A percentile compares a stretch with the other conserved stretches of the same genome.
phyloP scores from a whole-genome alignment of 371 early-diverging fungal genomes.

The Mortierella sp. region DNA sequence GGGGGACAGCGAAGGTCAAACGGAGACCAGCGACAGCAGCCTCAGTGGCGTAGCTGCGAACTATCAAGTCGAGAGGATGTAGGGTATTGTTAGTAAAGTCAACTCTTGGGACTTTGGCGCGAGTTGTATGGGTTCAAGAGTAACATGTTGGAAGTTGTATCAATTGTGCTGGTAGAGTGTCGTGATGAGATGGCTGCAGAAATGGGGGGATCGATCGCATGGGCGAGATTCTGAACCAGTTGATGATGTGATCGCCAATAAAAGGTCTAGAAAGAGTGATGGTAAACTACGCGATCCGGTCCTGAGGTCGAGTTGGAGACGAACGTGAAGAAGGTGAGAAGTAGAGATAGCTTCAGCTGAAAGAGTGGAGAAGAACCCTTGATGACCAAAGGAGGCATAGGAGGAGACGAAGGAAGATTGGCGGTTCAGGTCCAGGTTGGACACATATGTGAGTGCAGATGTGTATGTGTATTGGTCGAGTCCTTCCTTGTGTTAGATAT shows the following conservation, averaged over 20 bases:
- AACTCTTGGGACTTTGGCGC: not conserved
- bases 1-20: constrained; percentile 93
- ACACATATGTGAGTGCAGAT: not conserved
- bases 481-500: too few species aligned
- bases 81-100: not conserved
- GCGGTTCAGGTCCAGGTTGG: not conserved
- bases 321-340: not conserved
- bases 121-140: not conserved
- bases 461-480: constrained; percentile 5
- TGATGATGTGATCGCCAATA: not conserved
- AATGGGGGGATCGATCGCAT: not conserved
- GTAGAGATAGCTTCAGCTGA: not conserved
- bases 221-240: not conserved
- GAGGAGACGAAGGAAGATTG: not conserved
- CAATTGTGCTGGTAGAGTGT: not conserved
- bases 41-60: constrained; percentile 84
- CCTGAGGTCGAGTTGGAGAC: not conserved
- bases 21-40: constrained; percentile 76
- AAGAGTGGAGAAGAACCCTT: not conserved
- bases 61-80: constrained; percentile 45
- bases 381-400: not conserved
- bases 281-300: not conserved
- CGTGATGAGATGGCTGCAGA: not conserved
- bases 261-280: not conserved
- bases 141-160: not conserved